phyloP scores from a whole-genome alignment of 2,329 filamentous ascomycete species.

The Tolypocladium cylindrosporum region DNA sequence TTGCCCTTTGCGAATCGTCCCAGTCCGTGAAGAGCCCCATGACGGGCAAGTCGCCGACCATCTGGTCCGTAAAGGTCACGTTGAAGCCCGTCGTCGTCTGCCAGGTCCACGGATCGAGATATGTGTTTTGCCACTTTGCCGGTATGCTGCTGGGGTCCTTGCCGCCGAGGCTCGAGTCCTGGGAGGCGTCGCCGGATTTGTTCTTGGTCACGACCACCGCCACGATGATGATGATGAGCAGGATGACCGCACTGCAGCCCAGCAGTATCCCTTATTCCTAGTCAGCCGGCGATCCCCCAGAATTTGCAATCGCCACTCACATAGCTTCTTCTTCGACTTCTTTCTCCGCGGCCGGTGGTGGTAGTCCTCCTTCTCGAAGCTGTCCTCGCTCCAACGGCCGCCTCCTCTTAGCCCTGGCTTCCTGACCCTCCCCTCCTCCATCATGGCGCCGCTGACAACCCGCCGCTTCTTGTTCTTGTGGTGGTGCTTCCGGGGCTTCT shows the following conservation, averaged over 20 bases:
- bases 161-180: slow-evolving; percentile 32
- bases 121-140: slow-evolving; percentile 57
- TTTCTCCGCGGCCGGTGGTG: slow-evolving; percentile 31
- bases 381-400: slow-evolving; percentile 28
- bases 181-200: slow-evolving; percentile 23
- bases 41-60: slow-evolving; percentile 75
- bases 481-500: slow-evolving; percentile 21
- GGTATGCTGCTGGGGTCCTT: slow-evolving; percentile 51
- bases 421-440: slow-evolving; percentile 53
- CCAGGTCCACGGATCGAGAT: slow-evolving; percentile 87
- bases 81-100: slow-evolving; percentile 87
- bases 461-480: slow-evolving; percentile 41
- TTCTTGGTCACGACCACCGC: slow-evolving; percentile 59
- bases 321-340: slow-evolving; percentile 50
- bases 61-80: slow-evolving; percentile 78
- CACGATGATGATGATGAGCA: slow-evolving; percentile 59
- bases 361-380: slow-evolving; percentile 38
- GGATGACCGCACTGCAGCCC: slow-evolving; percentile 39
- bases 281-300: slow-evolving; percentile 9
- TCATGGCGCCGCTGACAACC: slow-evolving; percentile 58
- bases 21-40: slow-evolving; percentile 82
- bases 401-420: slow-evolving; percentile 32
- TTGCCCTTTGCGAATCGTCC: slow-evolving; percentile 74
- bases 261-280: slow-evolving; percentile 43
- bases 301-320: slow-evolving; percentile 29